A percentile compares a stretch with the other conserved stretches of the same genome.
Conservation (phyloP, 805 yeast species). For the Suhomyces emberorum region DNA sequence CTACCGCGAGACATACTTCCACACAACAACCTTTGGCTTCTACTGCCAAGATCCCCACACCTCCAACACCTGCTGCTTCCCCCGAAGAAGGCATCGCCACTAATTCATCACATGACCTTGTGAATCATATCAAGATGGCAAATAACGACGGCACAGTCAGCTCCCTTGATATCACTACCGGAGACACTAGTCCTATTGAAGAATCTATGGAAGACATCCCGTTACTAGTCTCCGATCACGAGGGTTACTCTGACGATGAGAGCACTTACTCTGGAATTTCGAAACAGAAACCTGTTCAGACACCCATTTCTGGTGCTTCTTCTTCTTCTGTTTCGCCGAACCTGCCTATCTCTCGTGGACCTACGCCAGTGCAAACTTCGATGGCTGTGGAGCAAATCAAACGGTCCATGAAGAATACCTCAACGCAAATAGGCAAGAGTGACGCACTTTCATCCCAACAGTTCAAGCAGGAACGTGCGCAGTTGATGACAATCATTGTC, state of each 20-base stretch:
- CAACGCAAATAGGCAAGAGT: background rate
- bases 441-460: conserved; percentile 13
- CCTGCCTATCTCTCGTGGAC: background rate
- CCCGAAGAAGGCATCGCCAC: background rate
- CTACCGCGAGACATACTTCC: conserved; percentile 3
- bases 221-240: conserved; percentile 31
- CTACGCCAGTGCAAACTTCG: conserved; percentile 7
- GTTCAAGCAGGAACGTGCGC: conserved; percentile 30
- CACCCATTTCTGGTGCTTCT: background rate
- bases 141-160: background rate
- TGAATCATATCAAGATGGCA: conserved; percentile 3
- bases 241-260: conserved; percentile 27
- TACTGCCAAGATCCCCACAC: conserved; percentile 1
- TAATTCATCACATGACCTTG: conserved; percentile 6
- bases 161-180: conserved; percentile 8
- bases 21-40: background rate
- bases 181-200: conserved; percentile 4
- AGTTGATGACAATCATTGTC: conserved; percentile 41
- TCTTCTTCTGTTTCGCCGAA: background rate
- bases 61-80: conserved; percentile 5
- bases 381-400: conserved; percentile 20
- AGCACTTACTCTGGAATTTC: conserved; percentile 12
- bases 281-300: background rate
- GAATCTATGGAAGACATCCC: conserved; percentile 26
- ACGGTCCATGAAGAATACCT: conserved; percentile 15